Conservation (phyloP, 2,329 filamentous ascomycete genomes). For the Aspergillus neoniger region DNA sequence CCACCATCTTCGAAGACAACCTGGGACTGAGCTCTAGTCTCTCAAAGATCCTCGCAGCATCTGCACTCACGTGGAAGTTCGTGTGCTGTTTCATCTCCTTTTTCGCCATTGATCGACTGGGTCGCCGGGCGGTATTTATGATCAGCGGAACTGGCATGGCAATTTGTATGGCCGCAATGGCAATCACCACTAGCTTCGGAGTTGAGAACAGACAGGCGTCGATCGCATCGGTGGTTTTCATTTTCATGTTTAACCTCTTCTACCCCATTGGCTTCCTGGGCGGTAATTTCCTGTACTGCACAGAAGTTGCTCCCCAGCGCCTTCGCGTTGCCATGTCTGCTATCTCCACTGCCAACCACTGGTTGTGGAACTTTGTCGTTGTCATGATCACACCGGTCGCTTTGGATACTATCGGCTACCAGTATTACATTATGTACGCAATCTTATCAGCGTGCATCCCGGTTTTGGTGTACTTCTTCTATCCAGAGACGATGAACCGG, state of each 20-base stretch:
- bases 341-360: conserved; percentile 63
- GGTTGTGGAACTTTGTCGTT: conserved; percentile 63
- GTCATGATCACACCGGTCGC: conserved; percentile 65
- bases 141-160: conserved; percentile 56
- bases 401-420: conserved; percentile 55
- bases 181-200: conserved; percentile 39
- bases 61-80: conserved; percentile 60
- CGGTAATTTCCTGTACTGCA: conserved; percentile 54
- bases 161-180: conserved; percentile 58
- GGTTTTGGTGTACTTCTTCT: conserved; percentile 57
- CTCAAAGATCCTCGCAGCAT: conserved; percentile 45
- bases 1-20: conserved; percentile 22
- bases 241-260: conserved; percentile 67
- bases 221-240: conserved; percentile 24
- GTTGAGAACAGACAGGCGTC: conserved; percentile 15
- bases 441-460: conserved; percentile 49
- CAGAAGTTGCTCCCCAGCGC: conserved; percentile 53
- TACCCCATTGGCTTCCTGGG: conserved; percentile 65
- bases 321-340: conserved; percentile 58
- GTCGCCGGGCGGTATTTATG: conserved; percentile 55
- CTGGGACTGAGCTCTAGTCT: conserved; percentile 17
- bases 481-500: conserved; percentile 59
- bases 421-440: conserved; percentile 57
- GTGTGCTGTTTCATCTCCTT: conserved; percentile 54
- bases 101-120: conserved; percentile 55